Conservation (phyloP, 345 rosid genomes). For the Populus simonii region DNA sequence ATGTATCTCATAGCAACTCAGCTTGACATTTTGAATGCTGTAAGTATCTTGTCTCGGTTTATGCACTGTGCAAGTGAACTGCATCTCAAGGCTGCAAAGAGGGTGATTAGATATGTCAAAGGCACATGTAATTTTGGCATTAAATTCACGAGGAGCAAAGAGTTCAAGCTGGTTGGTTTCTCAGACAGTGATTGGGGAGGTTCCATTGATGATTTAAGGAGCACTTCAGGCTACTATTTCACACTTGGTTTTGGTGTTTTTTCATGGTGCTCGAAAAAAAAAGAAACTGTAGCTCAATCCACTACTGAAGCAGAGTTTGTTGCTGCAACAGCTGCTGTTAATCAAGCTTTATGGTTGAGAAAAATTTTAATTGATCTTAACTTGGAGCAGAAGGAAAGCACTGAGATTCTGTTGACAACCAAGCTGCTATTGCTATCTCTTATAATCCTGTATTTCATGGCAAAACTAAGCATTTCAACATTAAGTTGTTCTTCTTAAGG, state of each 20-base stretch:
- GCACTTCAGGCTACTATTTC: not conserved
- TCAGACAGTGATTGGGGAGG: not conserved
- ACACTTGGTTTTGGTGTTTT: not conserved
- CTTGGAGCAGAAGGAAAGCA: too few species aligned
- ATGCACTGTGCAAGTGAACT: not conserved
- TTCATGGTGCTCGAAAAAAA: not conserved
- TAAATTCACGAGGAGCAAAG: not conserved
- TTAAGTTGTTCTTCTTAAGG: too few species aligned
- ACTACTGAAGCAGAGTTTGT: not conserved
- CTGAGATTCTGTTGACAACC: too few species aligned
- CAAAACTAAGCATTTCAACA: too few species aligned
- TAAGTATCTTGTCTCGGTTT: not conserved
- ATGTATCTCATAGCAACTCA: not conserved
- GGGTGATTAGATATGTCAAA: not conserved
- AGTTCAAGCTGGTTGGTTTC: not conserved
- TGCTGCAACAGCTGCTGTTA: rapidly evolving
- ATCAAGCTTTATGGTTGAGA: not conserved
- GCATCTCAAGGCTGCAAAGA: not conserved
- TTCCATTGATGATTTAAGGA: not conserved
- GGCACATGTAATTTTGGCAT: not conserved
- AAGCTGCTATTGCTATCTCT: too few species aligned
- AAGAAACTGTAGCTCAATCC: not conserved
- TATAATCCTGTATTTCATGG: too few species aligned
- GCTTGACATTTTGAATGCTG: not conserved
- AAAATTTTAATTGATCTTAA: not conserved